Percentiles rank a stretch among this genome's conserved stretches.
These are phyloP conservation scores for Rhodofomes roseus DNA, from an alignment of 1,284 basidiomycete genomes.

Conservation along the genomic window DNA sequence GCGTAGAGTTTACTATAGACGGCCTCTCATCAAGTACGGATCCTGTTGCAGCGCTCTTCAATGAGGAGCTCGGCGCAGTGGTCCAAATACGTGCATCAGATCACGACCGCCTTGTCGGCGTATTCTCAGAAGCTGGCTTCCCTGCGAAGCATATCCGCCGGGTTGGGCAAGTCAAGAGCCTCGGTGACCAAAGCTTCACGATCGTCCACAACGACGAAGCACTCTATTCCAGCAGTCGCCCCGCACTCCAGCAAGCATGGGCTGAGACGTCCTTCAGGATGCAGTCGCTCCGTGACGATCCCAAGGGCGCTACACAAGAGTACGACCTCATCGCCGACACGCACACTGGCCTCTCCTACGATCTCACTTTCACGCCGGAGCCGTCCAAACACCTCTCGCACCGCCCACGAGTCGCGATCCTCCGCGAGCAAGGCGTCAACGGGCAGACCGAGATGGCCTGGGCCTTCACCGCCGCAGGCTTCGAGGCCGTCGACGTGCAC, in stretches of 20 bases:
- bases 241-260: conserved; percentile 82
- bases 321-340: conserved; percentile 71
- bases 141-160: conserved; percentile 70
- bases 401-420: conserved; percentile 89
- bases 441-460: conserved; percentile 99
- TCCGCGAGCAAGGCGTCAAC: conserved; percentile 98
- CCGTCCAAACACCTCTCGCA: conserved; percentile 34
- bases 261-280: conserved; percentile 93
- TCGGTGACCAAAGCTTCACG: conserved; percentile 58
- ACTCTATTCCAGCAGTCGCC: conserved; percentile 68
- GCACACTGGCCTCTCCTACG: conserved; percentile 73
- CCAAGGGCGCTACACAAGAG: conserved; percentile 77
- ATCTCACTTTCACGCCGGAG: conserved; percentile 63
- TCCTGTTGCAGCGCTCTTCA: conserved; percentile 78
- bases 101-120: conserved; percentile 52
- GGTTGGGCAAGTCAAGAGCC: conserved; percentile 65
- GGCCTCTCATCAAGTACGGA: conserved; percentile 47
- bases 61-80: conserved; percentile 95
- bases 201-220: conserved; percentile 51
- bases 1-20: conserved; percentile 70
- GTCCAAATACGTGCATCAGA: conserved; percentile 77
- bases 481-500: conserved; percentile 93
- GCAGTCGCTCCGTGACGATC: conserved; percentile 88
- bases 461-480: conserved; percentile 92
- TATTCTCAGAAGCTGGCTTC: conserved; percentile 71